Base-by-base conservation (phyloP, 768 basidiomycete species). In the Lepiota subincarnata region DNA sequence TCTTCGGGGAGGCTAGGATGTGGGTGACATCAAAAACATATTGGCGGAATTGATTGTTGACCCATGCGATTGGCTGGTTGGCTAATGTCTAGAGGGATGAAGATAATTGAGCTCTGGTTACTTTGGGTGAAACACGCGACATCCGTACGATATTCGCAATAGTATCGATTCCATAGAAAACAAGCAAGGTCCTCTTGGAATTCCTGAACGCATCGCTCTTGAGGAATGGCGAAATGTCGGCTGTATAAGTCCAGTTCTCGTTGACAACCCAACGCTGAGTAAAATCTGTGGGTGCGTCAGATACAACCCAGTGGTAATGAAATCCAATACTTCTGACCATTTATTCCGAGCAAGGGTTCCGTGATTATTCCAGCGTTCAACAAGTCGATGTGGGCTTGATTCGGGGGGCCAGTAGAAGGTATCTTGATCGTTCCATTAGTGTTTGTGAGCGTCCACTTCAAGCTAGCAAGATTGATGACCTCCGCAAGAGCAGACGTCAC, bases 241-340 rank as follows among this genome's bases (percentile, higher is more conserved):
- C 78, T 0, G 78, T 81, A 57, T 81, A 82, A 0, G 78, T 81
- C 81, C 82, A 83, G 53, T 79, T 78, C 51, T 83, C 80, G 47
- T 76, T 67, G 26, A 73, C 71, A 43, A 83, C 68, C 81, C 80
- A 82, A 56, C 82, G 69, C 59, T 81, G 71, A 1, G 75, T 77
- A 55, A 77, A 80, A 52, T 83, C 79, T 81, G 44, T 26, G 13
- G 8, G 22, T 11, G 37, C 12, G 8, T 40, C 26, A 18, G 47
- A 14, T 22, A 10, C 18, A 42, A 24, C 7, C 12, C 12, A 12
- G 31, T 48, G 50, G 20, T 38, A 50, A 16, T 4, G 13, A 18
- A 34, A 42, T 10, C 31, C 20, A 19, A 31, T 41, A 41, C n/a
- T 10, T 39, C 60, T n/a, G 19, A 79, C 80, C 82, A 54, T 82